These are phyloP conservation scores for Rhizopogon vulgaris DNA, from an alignment of 768 basidiomycete genomes.

Conservation along the genomic window DNA sequence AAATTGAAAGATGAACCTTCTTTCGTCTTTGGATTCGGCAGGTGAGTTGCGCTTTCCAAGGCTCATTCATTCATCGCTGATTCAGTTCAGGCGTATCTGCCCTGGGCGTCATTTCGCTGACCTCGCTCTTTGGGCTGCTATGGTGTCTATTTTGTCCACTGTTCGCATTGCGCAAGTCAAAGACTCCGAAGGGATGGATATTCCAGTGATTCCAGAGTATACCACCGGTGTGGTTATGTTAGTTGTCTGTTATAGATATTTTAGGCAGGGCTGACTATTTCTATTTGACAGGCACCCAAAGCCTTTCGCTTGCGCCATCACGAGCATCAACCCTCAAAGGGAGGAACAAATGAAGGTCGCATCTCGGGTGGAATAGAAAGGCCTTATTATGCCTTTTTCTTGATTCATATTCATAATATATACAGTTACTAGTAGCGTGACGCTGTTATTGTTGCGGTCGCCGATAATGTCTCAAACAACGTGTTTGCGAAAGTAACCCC, in stretches of 20 bases:
- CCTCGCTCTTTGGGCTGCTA: background rate
- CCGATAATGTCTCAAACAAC: too few species aligned
- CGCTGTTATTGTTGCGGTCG: too few species aligned
- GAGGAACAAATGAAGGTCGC: background rate
- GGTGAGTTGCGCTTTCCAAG: background rate
- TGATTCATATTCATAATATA: too few species aligned
- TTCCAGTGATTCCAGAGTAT: background rate
- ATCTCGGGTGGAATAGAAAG: background rate
- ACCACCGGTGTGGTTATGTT: background rate
- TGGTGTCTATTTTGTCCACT: constrained; percentile 2
- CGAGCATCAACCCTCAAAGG: background rate
- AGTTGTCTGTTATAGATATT: background rate
- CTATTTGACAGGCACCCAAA: background rate
- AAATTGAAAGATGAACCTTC: background rate
- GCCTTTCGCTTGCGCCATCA: constrained; percentile 2
- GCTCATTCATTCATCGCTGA: background rate
- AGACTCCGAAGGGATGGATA: constrained; percentile 1
- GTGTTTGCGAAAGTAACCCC: too few species aligned
- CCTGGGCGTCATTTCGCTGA: constrained; percentile 3
- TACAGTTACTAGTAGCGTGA: too few species aligned
- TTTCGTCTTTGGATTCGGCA: background rate
- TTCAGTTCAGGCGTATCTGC: background rate
- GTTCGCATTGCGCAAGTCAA: constrained; percentile 5
- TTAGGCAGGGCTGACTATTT: background rate
- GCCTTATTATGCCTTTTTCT: too few species aligned